phyloP scores from a whole-genome alignment of 2,329 filamentous ascomycete genomes.

The Penicillium sp. region DNA sequence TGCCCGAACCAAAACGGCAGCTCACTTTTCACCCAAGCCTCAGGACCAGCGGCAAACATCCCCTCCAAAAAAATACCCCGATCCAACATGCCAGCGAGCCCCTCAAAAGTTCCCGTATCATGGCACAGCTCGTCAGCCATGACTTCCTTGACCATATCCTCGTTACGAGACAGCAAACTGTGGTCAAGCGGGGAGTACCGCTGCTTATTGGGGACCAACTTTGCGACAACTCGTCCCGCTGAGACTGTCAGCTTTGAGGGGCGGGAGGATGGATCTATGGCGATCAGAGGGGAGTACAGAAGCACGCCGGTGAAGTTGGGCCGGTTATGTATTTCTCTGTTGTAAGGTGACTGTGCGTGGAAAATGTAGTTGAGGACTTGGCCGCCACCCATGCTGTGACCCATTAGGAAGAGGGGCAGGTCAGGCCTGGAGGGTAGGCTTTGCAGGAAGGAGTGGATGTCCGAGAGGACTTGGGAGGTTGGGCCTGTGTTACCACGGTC shows the following conservation, averaged over 20 bases:
- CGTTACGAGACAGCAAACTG: constrained; percentile 65
- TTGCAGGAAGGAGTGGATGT: constrained; percentile 73
- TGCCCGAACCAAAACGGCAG: constrained; percentile 71
- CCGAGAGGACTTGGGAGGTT: constrained; percentile 68
- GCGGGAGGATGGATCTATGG: constrained; percentile 62
- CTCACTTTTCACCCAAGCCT: constrained; percentile 25
- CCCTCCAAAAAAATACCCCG: constrained; percentile 61
- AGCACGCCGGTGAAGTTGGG: constrained; percentile 68
- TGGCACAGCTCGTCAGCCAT: constrained; percentile 70
- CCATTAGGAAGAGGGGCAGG: constrained; percentile 70
- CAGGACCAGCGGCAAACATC: constrained; percentile 32
- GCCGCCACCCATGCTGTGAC: constrained; percentile 88
- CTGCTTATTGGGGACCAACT: constrained; percentile 65
- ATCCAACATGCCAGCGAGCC: constrained; percentile 73
- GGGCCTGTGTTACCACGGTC: constrained; percentile 72
- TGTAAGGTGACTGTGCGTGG: constrained; percentile 30
- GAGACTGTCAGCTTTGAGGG: constrained; percentile 64
- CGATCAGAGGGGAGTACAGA: constrained; percentile 75
- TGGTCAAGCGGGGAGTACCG: constrained; percentile 64
- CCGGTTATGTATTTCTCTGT: constrained; percentile 50
- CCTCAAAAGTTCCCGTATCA: constrained; percentile 81
- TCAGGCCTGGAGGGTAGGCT: constrained; percentile 50
- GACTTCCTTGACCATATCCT: constrained; percentile 59
- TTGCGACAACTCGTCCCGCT: constrained; percentile 65
- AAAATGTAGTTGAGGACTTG: constrained; percentile 63